A percentile compares a stretch with the other conserved stretches of the same genome.
phyloP scores from a whole-genome alignment of 2,329 filamentous ascomycete genomes.

The Botryotinia calthae region DNA sequence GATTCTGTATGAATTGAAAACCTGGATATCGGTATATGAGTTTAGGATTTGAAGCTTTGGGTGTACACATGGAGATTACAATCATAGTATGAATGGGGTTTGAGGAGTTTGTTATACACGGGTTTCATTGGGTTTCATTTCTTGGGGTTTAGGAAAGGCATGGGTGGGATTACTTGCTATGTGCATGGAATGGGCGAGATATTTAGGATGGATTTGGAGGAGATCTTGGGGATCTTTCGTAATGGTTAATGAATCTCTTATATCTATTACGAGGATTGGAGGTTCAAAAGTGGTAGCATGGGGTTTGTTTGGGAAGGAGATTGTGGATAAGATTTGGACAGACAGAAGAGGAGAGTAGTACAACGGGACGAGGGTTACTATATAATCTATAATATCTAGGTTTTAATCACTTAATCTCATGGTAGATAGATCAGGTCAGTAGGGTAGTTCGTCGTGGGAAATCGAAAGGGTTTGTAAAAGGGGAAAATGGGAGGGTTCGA shows the following conservation, averaged over 20 bases:
- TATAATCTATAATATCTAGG: background rate
- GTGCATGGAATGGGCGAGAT: background rate
- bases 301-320: background rate
- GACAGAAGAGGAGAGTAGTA: background rate
- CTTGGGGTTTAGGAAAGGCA: background rate
- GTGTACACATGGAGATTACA: background rate
- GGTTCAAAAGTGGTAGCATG: background rate
- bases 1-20: background rate
- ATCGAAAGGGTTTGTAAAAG: background rate
- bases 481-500: background rate
- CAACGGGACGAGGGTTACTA: background rate
- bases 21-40: background rate
- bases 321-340: background rate
- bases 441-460: background rate
- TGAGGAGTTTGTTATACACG: background rate
- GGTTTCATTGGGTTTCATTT: background rate
- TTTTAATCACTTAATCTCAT: background rate
- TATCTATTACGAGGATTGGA: background rate
- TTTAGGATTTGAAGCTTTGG: background rate
- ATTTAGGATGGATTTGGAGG: background rate
- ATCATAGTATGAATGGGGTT: background rate
- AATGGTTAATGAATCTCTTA: slow-evolving; percentile 17
- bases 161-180: background rate
- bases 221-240: background rate
- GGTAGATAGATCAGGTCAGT: background rate